Conservation (phyloP, 768 basidiomycete species). For the Trametes punicea region DNA sequence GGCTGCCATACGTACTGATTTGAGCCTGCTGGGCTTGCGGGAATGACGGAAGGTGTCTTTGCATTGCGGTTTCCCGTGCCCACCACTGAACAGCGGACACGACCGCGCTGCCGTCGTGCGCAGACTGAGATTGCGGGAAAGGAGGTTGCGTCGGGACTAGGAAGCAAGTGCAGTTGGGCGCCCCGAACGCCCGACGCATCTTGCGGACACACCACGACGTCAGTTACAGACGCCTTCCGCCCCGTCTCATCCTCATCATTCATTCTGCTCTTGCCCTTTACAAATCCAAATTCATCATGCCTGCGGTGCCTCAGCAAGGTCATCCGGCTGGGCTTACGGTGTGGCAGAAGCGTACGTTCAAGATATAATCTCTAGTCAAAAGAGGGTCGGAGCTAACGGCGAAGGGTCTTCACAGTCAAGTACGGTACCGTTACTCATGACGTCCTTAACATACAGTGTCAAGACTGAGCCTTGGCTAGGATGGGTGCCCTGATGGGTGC, state of each 20-base stretch:
- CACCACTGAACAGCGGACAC: constrained; percentile 10
- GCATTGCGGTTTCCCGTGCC: constrained; percentile 17
- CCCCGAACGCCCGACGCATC: constrained; percentile 5
- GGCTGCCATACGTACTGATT: constrained; percentile 58
- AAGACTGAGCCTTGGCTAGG: constrained; percentile 37
- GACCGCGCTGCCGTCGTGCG: constrained; percentile 1
- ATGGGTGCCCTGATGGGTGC: constrained; percentile 93
- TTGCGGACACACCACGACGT: constrained; percentile 10
- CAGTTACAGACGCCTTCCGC: constrained; percentile 21
- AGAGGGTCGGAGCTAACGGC: background rate
- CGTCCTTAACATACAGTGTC: background rate
- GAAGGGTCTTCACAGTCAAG: constrained; percentile 24
- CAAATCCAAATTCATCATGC: constrained; percentile 9
- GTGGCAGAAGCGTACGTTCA: constrained; percentile 69
- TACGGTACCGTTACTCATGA: constrained; percentile 12
- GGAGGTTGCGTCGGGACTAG: constrained; percentile 6
- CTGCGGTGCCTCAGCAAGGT: constrained; percentile 31
- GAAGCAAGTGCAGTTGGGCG: constrained; percentile 8
- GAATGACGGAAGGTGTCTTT: constrained; percentile 43
- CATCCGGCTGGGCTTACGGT: constrained; percentile 54
- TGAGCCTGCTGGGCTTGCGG: constrained; percentile 82
- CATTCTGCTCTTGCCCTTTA: background rate
- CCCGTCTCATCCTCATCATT: constrained; percentile 14
- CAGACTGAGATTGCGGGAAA: constrained; percentile 6
- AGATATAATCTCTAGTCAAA: constrained; percentile 20